phyloP scores from a whole-genome alignment of 352 stramenopile species.

The Phytopythium ostracodes region DNA sequence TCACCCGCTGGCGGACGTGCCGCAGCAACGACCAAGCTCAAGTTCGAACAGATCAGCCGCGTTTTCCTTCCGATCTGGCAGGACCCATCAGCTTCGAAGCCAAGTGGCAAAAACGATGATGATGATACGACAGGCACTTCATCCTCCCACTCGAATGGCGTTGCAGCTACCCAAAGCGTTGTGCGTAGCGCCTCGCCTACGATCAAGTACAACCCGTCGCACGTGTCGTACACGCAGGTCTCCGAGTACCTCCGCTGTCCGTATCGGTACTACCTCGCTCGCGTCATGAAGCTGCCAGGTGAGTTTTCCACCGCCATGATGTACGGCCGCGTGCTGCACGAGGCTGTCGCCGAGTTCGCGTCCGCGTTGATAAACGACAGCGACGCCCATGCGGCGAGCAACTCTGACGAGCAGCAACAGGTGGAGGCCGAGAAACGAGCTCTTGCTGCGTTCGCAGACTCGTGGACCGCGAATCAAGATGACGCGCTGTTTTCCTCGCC shows the following conservation, averaged over 20 bases:
- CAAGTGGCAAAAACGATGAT: neutral
- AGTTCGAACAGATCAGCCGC: constrained; percentile 27
- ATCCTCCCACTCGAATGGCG: neutral
- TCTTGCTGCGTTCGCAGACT: constrained; percentile 20
- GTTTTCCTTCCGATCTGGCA: constrained; percentile 31
- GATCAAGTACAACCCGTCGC: constrained; percentile 34
- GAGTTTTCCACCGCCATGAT: constrained; percentile 60
- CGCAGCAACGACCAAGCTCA: constrained; percentile 10
- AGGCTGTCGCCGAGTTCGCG: constrained; percentile 58
- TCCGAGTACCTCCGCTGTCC: constrained; percentile 76
- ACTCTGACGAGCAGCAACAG: neutral
- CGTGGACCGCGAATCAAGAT: constrained; percentile 14
- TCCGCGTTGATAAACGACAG: constrained; percentile 16
- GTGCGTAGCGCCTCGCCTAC: neutral
- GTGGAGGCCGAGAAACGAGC: constrained; percentile 11
- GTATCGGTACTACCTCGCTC: constrained; percentile 73
- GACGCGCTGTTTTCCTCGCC: constrained; percentile 30
- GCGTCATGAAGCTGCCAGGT: constrained; percentile 51
- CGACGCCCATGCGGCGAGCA: constrained; percentile 2
- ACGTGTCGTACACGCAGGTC: constrained; percentile 83
- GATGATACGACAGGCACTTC: neutral
- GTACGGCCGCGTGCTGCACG: constrained; percentile 68
- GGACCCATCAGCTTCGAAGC: neutral
- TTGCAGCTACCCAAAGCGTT: neutral
- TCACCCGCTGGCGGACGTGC: neutral